Evolutionary conservation across 768 basidiomycete genomes (phyloP).

Genomic region (Cystofilobasidium ferigula): DNA sequence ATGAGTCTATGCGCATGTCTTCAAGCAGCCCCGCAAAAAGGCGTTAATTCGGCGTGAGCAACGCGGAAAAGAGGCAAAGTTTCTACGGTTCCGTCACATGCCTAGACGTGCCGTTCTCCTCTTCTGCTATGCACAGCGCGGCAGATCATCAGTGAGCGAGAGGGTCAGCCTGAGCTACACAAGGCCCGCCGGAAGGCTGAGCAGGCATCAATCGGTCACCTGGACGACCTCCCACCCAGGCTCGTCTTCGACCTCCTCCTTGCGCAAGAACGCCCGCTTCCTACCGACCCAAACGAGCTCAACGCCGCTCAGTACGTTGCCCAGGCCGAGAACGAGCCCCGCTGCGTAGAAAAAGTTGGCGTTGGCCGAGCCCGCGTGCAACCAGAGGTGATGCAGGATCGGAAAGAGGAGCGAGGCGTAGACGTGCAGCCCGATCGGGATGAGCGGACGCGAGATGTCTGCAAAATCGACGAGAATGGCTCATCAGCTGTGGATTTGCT

Average conservation of each 20-base stretch:
- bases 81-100: too few species aligned
- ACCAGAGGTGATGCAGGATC: slow-evolving; percentile 83
- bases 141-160: too few species aligned
- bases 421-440: slow-evolving; percentile 67
- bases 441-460: slow-evolving; percentile 79
- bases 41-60: too few species aligned
- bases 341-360: slow-evolving; percentile 98
- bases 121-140: too few species aligned
- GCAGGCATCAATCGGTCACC: slow-evolving; percentile 7
- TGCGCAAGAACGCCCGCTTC: slow-evolving; percentile 54
- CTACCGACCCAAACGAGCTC: slow-evolving; percentile 78
- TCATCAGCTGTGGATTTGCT: background rate
- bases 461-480: slow-evolving; percentile 13
- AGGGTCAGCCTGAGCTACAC: too few species aligned
- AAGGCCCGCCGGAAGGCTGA: too few species aligned
- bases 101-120: too few species aligned
- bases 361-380: slow-evolving; percentile 81
- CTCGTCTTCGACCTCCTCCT: slow-evolving; percentile 46
- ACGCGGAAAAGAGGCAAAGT: too few species aligned
- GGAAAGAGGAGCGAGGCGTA: slow-evolving; percentile 79
- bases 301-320: slow-evolving; percentile 68
- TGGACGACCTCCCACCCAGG: slow-evolving; percentile 32
- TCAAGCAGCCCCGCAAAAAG: too few species aligned
- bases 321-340: slow-evolving; percentile 83
- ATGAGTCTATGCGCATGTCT: too few species aligned